Percentiles rank a stretch among this genome's conserved stretches.
phyloP scores from a whole-genome alignment of 176 grass and related monocot genomes.

The Cymbopogon citratus region DNA sequence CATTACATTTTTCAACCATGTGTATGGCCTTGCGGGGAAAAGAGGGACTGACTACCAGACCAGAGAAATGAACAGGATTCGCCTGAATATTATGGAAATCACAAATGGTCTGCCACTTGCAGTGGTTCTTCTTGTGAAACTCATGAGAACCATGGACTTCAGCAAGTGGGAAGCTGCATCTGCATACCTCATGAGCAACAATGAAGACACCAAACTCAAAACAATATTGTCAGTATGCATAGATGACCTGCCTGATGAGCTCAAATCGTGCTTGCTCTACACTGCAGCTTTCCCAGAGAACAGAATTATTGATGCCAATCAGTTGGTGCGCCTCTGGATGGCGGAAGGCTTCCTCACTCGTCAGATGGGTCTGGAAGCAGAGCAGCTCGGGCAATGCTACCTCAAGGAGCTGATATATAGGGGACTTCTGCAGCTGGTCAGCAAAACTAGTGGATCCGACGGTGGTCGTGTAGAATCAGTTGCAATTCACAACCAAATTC shows the following conservation, averaged over 20 bases:
- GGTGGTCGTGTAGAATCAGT: neutral
- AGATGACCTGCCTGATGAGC: neutral
- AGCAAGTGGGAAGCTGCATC: neutral
- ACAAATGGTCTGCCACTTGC: slow-evolving; percentile 6
- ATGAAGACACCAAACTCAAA: neutral
- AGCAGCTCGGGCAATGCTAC: neutral
- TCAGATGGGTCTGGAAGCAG: neutral
- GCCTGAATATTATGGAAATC: neutral
- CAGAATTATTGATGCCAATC: neutral
- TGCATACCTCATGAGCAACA: neutral
- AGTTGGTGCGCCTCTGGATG: neutral
- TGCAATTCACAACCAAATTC: neutral
- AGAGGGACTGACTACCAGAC: neutral
- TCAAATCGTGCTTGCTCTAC: slow-evolving; percentile 1
- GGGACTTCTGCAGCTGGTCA: neutral
- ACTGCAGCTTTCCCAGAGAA: neutral
- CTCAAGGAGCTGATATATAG: neutral
- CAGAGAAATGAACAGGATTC: neutral
- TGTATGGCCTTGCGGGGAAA: neutral
- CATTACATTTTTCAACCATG: neutral
- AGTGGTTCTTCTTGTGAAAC: neutral
- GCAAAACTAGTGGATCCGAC: neutral
- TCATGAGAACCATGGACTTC: neutral
- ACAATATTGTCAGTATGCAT: neutral
- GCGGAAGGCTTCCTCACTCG: neutral